Conservation (phyloP, 2,329 filamentous ascomycete genomes). For the Didymellaceae sp. region DNA sequence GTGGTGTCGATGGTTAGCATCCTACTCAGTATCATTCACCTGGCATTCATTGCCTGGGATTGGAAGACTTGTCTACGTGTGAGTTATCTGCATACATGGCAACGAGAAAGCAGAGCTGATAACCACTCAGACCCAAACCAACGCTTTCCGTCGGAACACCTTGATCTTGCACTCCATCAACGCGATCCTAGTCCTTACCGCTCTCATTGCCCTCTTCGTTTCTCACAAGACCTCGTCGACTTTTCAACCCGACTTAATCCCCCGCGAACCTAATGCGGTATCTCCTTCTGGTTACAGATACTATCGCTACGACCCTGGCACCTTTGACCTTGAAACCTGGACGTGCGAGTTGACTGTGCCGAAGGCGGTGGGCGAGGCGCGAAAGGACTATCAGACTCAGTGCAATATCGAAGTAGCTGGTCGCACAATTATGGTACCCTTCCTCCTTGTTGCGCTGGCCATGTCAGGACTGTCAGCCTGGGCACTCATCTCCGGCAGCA, state of each 20-base stretch:
- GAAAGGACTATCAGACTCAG: slow-evolving; percentile 37
- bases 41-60: slow-evolving; percentile 9
- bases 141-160: slow-evolving; percentile 43
- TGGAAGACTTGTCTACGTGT: slow-evolving; percentile 13
- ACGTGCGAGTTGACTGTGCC: slow-evolving; percentile 38
- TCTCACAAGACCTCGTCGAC: slow-evolving; percentile 40
- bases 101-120: neutral
- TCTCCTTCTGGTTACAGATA: slow-evolving; percentile 17
- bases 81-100: neutral
- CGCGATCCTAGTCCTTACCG: slow-evolving; percentile 38
- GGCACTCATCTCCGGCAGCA: slow-evolving; percentile 30
- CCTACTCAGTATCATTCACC: slow-evolving; percentile 2
- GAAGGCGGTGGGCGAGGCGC: slow-evolving; percentile 31
- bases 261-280: slow-evolving; percentile 1
- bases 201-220: slow-evolving; percentile 38
- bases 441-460: slow-evolving; percentile 30
- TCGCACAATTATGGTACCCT: slow-evolving; percentile 38
- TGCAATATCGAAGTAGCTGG: slow-evolving; percentile 40
- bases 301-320: slow-evolving; percentile 42
- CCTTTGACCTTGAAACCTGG: slow-evolving; percentile 48
- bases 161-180: slow-evolving; percentile 44
- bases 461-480: slow-evolving; percentile 31
- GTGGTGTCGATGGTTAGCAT: slow-evolving; percentile 9
- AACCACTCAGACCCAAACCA: slow-evolving; percentile 30
- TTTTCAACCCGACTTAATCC: slow-evolving; percentile 37